These are phyloP conservation scores for Fragaria iinumae DNA, from an alignment of 306 rosid species.

Conservation along the genomic window DNA sequence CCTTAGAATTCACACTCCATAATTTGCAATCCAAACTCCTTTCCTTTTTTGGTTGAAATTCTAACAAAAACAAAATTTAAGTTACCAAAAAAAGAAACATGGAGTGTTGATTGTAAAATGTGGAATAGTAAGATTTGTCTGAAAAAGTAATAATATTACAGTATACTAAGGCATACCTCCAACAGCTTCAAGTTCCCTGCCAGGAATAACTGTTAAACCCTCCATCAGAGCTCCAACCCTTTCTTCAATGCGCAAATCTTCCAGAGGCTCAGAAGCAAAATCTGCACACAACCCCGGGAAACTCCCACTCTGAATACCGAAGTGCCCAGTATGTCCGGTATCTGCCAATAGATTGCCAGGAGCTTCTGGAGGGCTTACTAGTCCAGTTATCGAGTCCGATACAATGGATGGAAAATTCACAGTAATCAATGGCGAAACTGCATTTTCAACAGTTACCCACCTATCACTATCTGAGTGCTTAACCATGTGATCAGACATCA, in stretches of 20 bases:
- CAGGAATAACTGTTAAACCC: conserved; percentile 78
- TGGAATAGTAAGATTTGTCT: neutral
- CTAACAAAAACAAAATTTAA: neutral
- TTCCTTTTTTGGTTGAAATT: neutral
- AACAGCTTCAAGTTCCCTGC: conserved; percentile 78
- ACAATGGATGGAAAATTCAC: conserved; percentile 62
- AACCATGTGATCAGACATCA: conserved; percentile 86
- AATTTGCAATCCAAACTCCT: neutral
- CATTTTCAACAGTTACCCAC: conserved; percentile 97
- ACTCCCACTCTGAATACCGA: conserved; percentile 37
- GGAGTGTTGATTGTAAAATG: neutral
- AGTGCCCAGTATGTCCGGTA: conserved; percentile 49
- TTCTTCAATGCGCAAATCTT: conserved; percentile 74
- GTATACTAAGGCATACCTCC: conserved; percentile 50
- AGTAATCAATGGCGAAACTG: conserved; percentile 73
- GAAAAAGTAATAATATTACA: neutral
- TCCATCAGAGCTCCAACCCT: conserved; percentile 69
- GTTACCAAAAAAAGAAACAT: neutral
- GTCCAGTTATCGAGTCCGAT: conserved; percentile 69
- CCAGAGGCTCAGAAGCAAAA: conserved; percentile 42
- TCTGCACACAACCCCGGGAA: conserved; percentile 25
- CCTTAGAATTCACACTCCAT: neutral
- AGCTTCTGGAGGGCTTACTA: conserved; percentile 96
- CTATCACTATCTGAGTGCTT: conserved; percentile 89
- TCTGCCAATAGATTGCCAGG: conserved; percentile 87